Evolutionary conservation across 2,329 filamentous ascomycete species (phyloP).

Genomic region (Diaporthe capsici): DNA sequence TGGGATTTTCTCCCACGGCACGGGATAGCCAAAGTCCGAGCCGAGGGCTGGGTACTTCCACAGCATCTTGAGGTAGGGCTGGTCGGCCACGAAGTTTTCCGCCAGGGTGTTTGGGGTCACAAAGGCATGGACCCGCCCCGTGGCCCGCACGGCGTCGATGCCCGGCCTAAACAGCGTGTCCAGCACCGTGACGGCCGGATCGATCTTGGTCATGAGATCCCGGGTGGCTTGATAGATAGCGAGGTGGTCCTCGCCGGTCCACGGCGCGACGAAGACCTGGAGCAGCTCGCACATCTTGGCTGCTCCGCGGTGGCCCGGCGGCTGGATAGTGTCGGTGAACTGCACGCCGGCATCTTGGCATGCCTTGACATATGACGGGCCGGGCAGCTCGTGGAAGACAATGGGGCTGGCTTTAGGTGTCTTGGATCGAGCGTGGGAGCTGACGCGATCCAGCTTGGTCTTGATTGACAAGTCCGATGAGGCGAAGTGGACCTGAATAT

Average conservation of each 20-base stretch:
- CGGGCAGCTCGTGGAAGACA: slow-evolving; percentile 13
- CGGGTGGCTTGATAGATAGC: slow-evolving; percentile 15
- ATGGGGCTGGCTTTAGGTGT: background rate
- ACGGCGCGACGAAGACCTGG: slow-evolving; percentile 17
- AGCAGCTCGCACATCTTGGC: slow-evolving; percentile 49
- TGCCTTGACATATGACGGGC: background rate
- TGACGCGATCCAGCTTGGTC: slow-evolving; percentile 26
- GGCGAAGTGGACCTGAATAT: slow-evolving; percentile 49
- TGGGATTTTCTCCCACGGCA: slow-evolving; percentile 44
- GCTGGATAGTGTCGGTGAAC: slow-evolving; percentile 47
- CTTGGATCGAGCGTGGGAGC: background rate
- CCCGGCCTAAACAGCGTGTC: slow-evolving; percentile 42
- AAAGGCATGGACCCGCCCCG: slow-evolving; percentile 38
- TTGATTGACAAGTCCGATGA: background rate
- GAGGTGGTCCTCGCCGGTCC: slow-evolving; percentile 28
- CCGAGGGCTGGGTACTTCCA: slow-evolving; percentile 46
- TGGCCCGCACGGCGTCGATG: slow-evolving; percentile 41
- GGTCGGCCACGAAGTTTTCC: slow-evolving; percentile 36
- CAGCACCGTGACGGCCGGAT: slow-evolving; percentile 45
- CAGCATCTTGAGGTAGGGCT: slow-evolving; percentile 40
- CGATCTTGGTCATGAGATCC: slow-evolving; percentile 39
- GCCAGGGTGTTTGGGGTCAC: slow-evolving; percentile 41
- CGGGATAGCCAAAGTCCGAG: slow-evolving; percentile 44
- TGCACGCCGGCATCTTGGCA: slow-evolving; percentile 40
- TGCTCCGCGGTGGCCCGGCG: slow-evolving; percentile 51